A percentile compares a stretch with the other conserved stretches of the same genome.
Evolutionary conservation across 495 filamentous ascomycete species (phyloP).

Genomic region (Penicillium subrubescens): DNA sequence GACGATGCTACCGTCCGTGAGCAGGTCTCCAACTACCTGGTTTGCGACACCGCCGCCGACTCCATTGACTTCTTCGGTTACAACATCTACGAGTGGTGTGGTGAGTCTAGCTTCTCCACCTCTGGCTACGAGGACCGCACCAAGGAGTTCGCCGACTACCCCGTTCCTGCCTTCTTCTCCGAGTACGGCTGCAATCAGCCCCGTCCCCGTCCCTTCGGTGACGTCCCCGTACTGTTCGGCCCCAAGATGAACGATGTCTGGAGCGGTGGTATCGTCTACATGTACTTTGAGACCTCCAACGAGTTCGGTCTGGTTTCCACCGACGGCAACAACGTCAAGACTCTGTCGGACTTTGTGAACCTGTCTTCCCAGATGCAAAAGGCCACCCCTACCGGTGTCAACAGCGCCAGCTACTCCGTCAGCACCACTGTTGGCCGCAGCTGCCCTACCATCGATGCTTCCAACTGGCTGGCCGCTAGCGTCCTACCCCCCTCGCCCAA

Average conservation of each 20-base stretch:
- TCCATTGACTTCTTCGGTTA: constrained; percentile 98
- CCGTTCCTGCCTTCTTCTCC: constrained; percentile 94
- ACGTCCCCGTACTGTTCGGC: constrained; percentile 81
- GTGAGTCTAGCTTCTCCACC: constrained; percentile 66
- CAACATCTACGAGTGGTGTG: constrained; percentile 99
- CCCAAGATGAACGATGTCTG: constrained; percentile 80
- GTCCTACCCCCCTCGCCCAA: constrained; percentile 86
- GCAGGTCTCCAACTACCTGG: constrained; percentile 84
- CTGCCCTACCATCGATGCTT: constrained; percentile 68
- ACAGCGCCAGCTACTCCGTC: constrained; percentile 63
- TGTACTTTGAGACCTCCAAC: constrained; percentile 94
- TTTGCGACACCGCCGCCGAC: constrained; percentile 70
- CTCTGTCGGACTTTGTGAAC: constrained; percentile 71
- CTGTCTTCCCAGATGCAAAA: constrained; percentile 71
- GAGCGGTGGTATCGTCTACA: constrained; percentile 96
- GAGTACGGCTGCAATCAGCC: constrained; percentile 94
- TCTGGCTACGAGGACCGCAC: constrained; percentile 84
- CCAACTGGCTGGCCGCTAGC: constrained; percentile 69
- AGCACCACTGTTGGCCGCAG: constrained; percentile 68
- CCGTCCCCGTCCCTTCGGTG: constrained; percentile 77
- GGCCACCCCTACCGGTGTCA: constrained; percentile 64
- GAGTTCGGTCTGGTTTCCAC: constrained; percentile 83
- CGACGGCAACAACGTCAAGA: constrained; percentile 54
- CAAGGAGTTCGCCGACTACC: constrained; percentile 81
- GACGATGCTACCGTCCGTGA: constrained; percentile 81